Evolutionary conservation across 306 rosid species (phyloP).

Genomic region (Castanospermum australe): DNA sequence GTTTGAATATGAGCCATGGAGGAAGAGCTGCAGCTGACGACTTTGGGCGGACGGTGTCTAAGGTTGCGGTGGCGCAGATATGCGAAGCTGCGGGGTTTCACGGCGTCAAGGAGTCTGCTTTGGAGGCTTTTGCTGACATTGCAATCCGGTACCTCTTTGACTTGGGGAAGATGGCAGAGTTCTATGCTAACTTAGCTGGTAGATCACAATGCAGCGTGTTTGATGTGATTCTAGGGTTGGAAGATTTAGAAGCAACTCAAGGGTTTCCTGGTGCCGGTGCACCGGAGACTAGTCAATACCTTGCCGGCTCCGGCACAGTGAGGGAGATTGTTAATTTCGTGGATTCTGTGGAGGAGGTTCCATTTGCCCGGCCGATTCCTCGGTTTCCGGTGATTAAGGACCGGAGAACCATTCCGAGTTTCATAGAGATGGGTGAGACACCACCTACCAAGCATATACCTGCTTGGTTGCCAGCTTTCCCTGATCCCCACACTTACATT

Average conservation of each 20-base stretch:
- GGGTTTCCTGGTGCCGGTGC: constrained; percentile 44
- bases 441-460: constrained; percentile 56
- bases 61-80: constrained; percentile 60
- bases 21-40: constrained; percentile 35
- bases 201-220: constrained; percentile 63
- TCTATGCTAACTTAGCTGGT: constrained; percentile 60
- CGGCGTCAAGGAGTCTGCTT: constrained; percentile 53
- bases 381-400: constrained; percentile 44
- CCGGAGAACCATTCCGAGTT: constrained; percentile 44
- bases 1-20: constrained; percentile 70
- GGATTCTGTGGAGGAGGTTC: constrained; percentile 46
- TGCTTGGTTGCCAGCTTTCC: constrained; percentile 84
- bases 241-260: constrained; percentile 45
- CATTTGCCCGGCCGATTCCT: constrained; percentile 56
- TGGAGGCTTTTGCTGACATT: constrained; percentile 56
- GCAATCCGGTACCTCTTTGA: constrained; percentile 50
- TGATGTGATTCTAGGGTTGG: constrained; percentile 54
- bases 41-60: constrained; percentile 51
- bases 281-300: constrained; percentile 32
- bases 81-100: constrained; percentile 57
- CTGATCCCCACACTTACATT: constrained; percentile 87
- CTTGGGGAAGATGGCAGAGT: constrained; percentile 51
- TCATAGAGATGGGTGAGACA: constrained; percentile 49
- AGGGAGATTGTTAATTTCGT: constrained; percentile 35
- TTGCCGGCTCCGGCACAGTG: constrained; percentile 36